Evolutionary conservation across 768 basidiomycete species (phyloP), one percentile per base, ranked within the genome.

Genomic region (Neoboletus subvelutipes): DNA sequence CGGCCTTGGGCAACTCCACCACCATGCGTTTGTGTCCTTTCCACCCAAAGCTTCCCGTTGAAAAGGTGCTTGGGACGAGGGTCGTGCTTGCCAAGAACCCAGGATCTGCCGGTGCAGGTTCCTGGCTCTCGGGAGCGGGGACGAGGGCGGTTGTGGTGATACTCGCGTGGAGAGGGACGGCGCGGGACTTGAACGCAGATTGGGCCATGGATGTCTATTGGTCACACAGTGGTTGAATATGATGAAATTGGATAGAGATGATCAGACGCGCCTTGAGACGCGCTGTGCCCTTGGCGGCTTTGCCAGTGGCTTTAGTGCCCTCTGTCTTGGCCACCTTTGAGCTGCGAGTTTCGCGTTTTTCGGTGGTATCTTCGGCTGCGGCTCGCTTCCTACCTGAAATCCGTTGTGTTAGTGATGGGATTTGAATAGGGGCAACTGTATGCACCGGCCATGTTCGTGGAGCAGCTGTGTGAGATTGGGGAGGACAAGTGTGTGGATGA

Each of bases 41-140:
- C 91, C 91, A 93, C 18, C 92, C 91, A 68, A 87, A 90, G 66
- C 87, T 89, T 12, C 90, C 89, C 0, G 89, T 90, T 15, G 76
- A 64, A 71, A 93, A 91, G 39, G 80, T 76, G 56, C 72, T 80
- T 1, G 91, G 82, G 4, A 78, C 61, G 8, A 91, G 77, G 0
- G 80, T 79, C 22, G 85, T 68, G 41, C 73, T 78, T 17, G 82
- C 83, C 59, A 91, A 75, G 67, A 81, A 78, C 11, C 87, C 89
- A 28, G 83, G 76, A 70, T 90, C 90, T 4, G 67, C 71, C 4
- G 73, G 64, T 5, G 65, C 62, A 12, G 75, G 59, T 20, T 67
- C 68, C 24, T 73, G 66, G 31, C 70, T 63, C 34, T 68, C 71
- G 17, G 68, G 50, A 24, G 68, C 69, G 17, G 85, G 84, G 17